Evolutionary conservation across 2,329 filamentous ascomycete genomes (phyloP).

Genomic region (Juglanconis sp.): DNA sequence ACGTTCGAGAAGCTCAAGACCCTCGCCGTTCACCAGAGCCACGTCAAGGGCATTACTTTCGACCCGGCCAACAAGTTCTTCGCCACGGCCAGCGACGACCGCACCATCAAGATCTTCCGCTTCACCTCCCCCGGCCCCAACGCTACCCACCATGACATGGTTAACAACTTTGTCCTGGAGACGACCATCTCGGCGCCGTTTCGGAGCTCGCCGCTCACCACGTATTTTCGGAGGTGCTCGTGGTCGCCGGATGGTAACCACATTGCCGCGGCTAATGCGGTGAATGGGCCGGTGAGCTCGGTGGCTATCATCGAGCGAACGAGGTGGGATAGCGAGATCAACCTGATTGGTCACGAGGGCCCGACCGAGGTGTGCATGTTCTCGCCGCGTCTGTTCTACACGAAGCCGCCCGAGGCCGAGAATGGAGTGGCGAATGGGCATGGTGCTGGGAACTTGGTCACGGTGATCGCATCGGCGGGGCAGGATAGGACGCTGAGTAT

Average conservation of each 20-base stretch:
- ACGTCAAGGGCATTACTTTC: conserved; percentile 98
- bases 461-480: conserved; percentile 93
- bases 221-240: conserved; percentile 92
- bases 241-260: conserved; percentile 98
- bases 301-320: conserved; percentile 93
- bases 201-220: conserved; percentile 86
- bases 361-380: conserved; percentile 97
- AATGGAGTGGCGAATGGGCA: conserved; percentile 48
- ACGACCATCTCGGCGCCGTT: conserved; percentile 88
- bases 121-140: conserved; percentile 90
- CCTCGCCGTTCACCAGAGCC: conserved; percentile 86
- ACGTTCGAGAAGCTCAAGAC: conserved; percentile 98
- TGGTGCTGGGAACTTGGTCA: conserved; percentile 59
- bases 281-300: conserved; percentile 95
- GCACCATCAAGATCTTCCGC: conserved; percentile 93
- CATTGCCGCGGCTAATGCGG: conserved; percentile 93
- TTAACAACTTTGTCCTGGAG: conserved; percentile 94
- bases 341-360: conserved; percentile 93
- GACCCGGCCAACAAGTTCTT: conserved; percentile 99
- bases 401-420: conserved; percentile 57
- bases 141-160: conserved; percentile 89
- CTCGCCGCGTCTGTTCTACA: conserved; percentile 84
- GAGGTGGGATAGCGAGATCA: conserved; percentile 94
- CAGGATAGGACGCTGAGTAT: conserved; percentile 95
- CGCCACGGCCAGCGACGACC: conserved; percentile 93